Evolutionary conservation across 306 rosid genomes (phyloP), one percentile per base, ranked within the genome.

Genomic region (Fragaria ananassa): DNA sequence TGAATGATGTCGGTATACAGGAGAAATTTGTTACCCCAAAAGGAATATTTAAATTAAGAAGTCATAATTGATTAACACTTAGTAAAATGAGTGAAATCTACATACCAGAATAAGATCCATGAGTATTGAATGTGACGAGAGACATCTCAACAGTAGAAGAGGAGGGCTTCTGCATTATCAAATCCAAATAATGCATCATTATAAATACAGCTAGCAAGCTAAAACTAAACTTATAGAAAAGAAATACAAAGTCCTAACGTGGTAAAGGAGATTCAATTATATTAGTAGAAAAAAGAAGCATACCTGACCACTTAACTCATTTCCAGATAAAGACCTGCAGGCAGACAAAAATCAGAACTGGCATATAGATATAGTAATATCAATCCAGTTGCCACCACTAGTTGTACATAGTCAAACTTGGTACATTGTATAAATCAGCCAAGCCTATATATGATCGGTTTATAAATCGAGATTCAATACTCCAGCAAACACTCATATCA

Each of bases 81-180:
- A 42, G 17, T 70, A 67, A 71, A 42, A 80, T 74, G 64, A 80
- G 7, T 27, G 76, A 79, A 87, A 83, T 72, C 50, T 72, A 72
- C 79, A 31, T 88, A 95, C 99, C 97, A 81, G 92, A 95, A 85
- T 89, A 92, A 56, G 96, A 89, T 87, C 99, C 99, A 78, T 89
- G 97, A 69, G 97, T 89, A 82, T 87, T 82, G 83, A 77, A 92
- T 17, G 88, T 87, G 86, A 92, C 97, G 72, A 95, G 53, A 56
- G 92, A 87, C 76, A 90, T 82, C 90, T 95, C 97, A 54, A 86
- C 67, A 34, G 72, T 81, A 80, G 96, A 83, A 71, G 78, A 83
- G 10, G 82, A 71, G 29, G 88, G 86, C 82, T 92, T 92, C 99
- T 95, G 97, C 76, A 86, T 75, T 74, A 81, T 61, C 83, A 58